Evolutionary conservation across 805 yeast species (phyloP).

Genomic region (Schwanniomyces sp.): DNA sequence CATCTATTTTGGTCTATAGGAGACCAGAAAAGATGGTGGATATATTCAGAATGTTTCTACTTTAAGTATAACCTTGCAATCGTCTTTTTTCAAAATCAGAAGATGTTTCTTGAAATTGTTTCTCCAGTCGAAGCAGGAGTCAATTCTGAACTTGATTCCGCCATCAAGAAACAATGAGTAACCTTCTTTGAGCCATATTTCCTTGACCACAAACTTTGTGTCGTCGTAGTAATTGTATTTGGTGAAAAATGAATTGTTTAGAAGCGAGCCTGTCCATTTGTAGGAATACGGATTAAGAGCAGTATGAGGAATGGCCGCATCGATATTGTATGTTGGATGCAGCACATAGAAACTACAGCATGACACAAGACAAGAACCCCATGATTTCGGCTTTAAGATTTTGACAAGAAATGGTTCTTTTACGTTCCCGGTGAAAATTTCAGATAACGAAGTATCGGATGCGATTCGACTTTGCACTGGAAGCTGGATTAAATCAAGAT

Average conservation of each 20-base stretch:
- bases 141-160: conserved; percentile 30
- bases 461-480: conserved; percentile 23
- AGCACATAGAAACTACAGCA: conserved; percentile 30
- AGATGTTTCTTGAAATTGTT: conserved; percentile 28
- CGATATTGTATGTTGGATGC: conserved; percentile 36
- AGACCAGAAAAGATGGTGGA: neutral
- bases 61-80: conserved; percentile 33
- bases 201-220: conserved; percentile 22
- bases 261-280: conserved; percentile 32
- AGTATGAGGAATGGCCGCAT: conserved; percentile 19
- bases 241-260: conserved; percentile 23
- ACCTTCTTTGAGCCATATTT: conserved; percentile 36
- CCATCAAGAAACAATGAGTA: conserved; percentile 22
- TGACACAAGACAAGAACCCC: conserved; percentile 32
- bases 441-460: conserved; percentile 11
- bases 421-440: conserved; percentile 23
- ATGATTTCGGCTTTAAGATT: conserved; percentile 35
- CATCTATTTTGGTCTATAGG: neutral
- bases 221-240: conserved; percentile 37
- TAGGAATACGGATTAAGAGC: conserved; percentile 31
- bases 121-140: conserved; percentile 38
- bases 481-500: conserved; percentile 27
- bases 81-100: conserved; percentile 23
- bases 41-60: conserved; percentile 34
- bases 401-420: conserved; percentile 34